Evolutionary conservation across 768 basidiomycete species (phyloP), one percentile per base, ranked within the genome.

Genomic region (Guyanaporus albipodus): DNA sequence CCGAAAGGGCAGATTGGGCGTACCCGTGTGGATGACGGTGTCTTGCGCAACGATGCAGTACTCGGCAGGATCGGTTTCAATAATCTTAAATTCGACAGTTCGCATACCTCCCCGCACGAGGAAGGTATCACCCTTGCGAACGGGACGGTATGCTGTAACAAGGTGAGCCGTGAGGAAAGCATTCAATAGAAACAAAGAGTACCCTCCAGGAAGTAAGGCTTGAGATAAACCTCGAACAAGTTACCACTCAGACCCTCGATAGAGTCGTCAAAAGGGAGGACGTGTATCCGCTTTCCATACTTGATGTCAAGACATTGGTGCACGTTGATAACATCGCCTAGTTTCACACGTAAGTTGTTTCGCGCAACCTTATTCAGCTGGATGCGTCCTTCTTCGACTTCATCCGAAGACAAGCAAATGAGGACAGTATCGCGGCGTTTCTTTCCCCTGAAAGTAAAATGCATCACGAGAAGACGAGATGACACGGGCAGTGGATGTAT

Each of bases 321-420:
- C 1, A 99, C 93, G 52, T 89, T 90, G 64, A 92, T 92, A 45
- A 98, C 78, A 68, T 99, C 96, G 34, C 90, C 95, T 34, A 98
- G 84, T 74, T 97, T 98, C 58, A 98, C 91, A 45, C 95, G 90
- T 38, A 98, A 72, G 72, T 99, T 98, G 74, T 97, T 95, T 48
- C 96, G 91, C n/a, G 96, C 96, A 28, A 99, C 96, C 70, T 98
- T 98, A 84, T 99, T 99, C 72, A 99, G 74, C 61, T 96, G 94
- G 53, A 99, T 94, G 66, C 91, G 90, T 48, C 96, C 95, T 70
- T 98, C 96, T 59, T 97, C 96, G 51, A 98, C 91, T 52, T 95
- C 91, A 61, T 98, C 96, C 32, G 88, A 89, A 62, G 87, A 88
- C 62, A 99, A 70, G 62, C 93, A 96, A 66, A 98, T 98, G 52